Evolutionary conservation across 129 eudicot genomes (phyloP), one percentile per base, ranked within the genome.

Genomic region (Calendula officinalis): DNA sequence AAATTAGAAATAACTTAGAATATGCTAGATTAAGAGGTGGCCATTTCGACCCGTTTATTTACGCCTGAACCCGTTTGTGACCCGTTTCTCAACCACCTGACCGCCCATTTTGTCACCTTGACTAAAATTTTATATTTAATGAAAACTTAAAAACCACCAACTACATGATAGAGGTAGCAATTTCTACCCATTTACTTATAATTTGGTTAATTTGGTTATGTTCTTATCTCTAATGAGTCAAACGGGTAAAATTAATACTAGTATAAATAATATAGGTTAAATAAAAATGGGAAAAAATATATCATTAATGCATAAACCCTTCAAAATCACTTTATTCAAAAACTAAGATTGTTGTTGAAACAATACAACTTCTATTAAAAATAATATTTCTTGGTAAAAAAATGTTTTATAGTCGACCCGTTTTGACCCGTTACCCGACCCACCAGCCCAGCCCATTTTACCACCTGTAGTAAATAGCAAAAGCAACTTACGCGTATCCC

Each of bases 401-500:
- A 10, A 8, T 12, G 12, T 44, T 8, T 44, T 6, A 12, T 3
- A 13, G 39, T 16, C 7, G 37, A 49, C 37, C 53, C 30, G 12
- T 0, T 11, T 27, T 62, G 3, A 62, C 38, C 16, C 40, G 36
- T 49, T 32, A 49, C 45, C 14, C 15, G 33, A 41, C 16, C 46
- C 45, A 3, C 13, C 57, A n/a, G 4, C 8, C 15, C 49, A 44
- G 7, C 3, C 8, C 4, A 7, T 13, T 6, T 36, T 32, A 30
- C 37, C 27, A 32, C 39, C 13, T 54, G 34, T 8, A 54, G 8
- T 47, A 58, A 49, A 42, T 67, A 41, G 63, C 27, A 59, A 15
- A 52, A 54, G 45, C 2, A 39, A 71, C 96, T 79, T 85, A 92
- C 96, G 91, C 96, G 10, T 92, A 92, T 74, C 86, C 75, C 96